Conservation (phyloP, 495 filamentous ascomycete genomes). For the Sphaerosporella brunnea region DNA sequence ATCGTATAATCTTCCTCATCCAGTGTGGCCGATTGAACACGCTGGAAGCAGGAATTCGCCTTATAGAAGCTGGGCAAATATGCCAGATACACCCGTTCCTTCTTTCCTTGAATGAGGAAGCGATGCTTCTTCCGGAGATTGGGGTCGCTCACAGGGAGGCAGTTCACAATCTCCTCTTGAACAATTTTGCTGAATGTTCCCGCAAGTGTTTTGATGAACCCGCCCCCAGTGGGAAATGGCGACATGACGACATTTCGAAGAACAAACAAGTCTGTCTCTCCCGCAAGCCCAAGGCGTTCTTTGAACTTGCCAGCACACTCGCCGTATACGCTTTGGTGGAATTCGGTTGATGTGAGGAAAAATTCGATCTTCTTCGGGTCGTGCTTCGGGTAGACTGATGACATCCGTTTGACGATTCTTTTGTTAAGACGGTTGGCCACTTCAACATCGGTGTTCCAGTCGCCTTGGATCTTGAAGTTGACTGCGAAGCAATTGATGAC, state of each 20-base stretch:
- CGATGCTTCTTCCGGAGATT: slow-evolving; percentile 22
- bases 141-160: slow-evolving; percentile 17
- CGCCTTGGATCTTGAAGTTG: slow-evolving; percentile 31
- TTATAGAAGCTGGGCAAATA: slow-evolving; percentile 28
- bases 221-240: slow-evolving; percentile 27
- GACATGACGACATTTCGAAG: slow-evolving; percentile 29
- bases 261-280: slow-evolving; percentile 28
- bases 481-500: slow-evolving; percentile 34
- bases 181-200: slow-evolving; percentile 23
- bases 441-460: slow-evolving; percentile 32
- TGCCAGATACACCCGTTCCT: slow-evolving; percentile 26
- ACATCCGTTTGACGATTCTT: slow-evolving; percentile 29
- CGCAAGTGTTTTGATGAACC: slow-evolving; percentile 26
- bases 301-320: slow-evolving; percentile 29
- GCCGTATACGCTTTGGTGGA: slow-evolving; percentile 29
- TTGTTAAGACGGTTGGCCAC: slow-evolving; percentile 35
- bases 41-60: slow-evolving; percentile 26
- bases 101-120: slow-evolving; percentile 28
- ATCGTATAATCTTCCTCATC: background rate
- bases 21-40: slow-evolving; percentile 26
- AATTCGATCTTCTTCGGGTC: slow-evolving; percentile 28
- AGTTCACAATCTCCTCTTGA: slow-evolving; percentile 21
- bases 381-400: slow-evolving; percentile 27
- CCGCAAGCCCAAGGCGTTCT: slow-evolving; percentile 26
- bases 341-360: slow-evolving; percentile 32